Base-by-base conservation (phyloP, 1,284 basidiomycete genomes). In the Vanrija pseudolonga region DNA sequence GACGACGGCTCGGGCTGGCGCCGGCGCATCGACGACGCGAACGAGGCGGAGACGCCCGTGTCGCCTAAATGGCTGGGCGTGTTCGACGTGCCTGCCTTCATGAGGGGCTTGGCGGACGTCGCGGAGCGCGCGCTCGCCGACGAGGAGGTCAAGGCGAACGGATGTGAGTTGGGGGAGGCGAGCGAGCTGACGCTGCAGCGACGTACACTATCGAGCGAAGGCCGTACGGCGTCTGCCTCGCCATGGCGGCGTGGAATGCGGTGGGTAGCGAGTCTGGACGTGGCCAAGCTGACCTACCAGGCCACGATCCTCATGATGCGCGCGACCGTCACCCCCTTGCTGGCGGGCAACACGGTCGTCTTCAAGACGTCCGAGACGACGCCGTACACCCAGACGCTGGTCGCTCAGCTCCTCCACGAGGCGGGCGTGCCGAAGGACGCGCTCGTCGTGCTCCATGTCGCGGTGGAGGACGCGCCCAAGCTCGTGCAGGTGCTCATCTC, bases 331-430 rank as follows among this genome's bases (percentile, higher is more conserved):
- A 73, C 81, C 12, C 82, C 85, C 0, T 73, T 86, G 20, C 75
- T 85, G 5, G 83, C 82, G 36, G 85, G 85, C 3, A 86, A 86
- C 69, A 84, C 84, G 0, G 81, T 84, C 3, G 78, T 88, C 1
- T 63, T 86, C 38, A 85, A 84, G 63, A 79, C 81, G 8, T 84
- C 83, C 0, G 85, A 86, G 62, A 71, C 74, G 50, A 80, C 79
- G 43, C 85, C 85, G 0, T 71, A 78, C 4, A 79, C 76, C 8
- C 82, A 84, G 57, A 70, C 78, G 1, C 69, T 83, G 8, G 76
- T 82, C 6, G 77, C 78, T 0, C 81, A 85, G 48, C 58, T 66
- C 14, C 55, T 66, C 14, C 55, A 38, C 45, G 66, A 78, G 56
- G 84, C 84, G 1, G 85, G 85, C 2, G 66, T 87, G 4, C 84